Percentiles rank a stretch among this genome's conserved stretches.
Conservation (phyloP, 805 yeast species). For the Barnettozyma salicaria region DNA sequence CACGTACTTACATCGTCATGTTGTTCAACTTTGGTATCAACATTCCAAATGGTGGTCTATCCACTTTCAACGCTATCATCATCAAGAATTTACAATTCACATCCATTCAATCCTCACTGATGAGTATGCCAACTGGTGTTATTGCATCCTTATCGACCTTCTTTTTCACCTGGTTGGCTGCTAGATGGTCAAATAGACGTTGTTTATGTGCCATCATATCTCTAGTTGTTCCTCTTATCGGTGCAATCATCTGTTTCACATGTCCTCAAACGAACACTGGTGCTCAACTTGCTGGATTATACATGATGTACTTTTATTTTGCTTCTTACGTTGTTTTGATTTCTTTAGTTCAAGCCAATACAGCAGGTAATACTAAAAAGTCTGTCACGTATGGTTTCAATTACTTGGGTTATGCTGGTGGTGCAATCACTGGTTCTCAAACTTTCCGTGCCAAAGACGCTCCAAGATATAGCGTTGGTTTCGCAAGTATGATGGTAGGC, state of each 20-base stretch:
- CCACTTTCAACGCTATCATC: slow-evolving; percentile 26
- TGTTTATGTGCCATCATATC: slow-evolving; percentile 25
- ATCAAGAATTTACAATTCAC: slow-evolving; percentile 22
- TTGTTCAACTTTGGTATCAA: slow-evolving; percentile 28
- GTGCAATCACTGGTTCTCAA: slow-evolving; percentile 43
- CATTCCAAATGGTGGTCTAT: slow-evolving; percentile 32
- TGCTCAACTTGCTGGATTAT: slow-evolving; percentile 26
- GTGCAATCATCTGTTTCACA: slow-evolving; percentile 24
- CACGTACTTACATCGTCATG: slow-evolving; percentile 30
- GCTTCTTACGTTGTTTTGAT: slow-evolving; percentile 30
- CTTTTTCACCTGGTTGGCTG: slow-evolving; percentile 30
- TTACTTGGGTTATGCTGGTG: slow-evolving; percentile 37
- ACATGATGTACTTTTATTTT: slow-evolving; percentile 31
- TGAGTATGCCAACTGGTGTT: slow-evolving; percentile 27
- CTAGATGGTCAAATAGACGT: slow-evolving; percentile 27
- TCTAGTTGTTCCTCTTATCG: slow-evolving; percentile 26
- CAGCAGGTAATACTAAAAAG: slow-evolving; percentile 43
- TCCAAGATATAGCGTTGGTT: slow-evolving; percentile 39
- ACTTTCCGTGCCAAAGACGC: slow-evolving; percentile 38
- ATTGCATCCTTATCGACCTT: slow-evolving; percentile 29
- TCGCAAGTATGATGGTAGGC: slow-evolving; percentile 38
- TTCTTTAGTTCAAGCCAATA: slow-evolving; percentile 35
- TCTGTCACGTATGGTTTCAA: slow-evolving; percentile 32
- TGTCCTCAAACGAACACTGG: slow-evolving; percentile 23
- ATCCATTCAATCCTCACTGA: slow-evolving; percentile 22